Percentiles rank a stretch among this genome's conserved stretches.
These are phyloP conservation scores for Pseudozyma flocculosa DNA, from an alignment of 1,284 basidiomycete species.

Conservation along the genomic window DNA sequence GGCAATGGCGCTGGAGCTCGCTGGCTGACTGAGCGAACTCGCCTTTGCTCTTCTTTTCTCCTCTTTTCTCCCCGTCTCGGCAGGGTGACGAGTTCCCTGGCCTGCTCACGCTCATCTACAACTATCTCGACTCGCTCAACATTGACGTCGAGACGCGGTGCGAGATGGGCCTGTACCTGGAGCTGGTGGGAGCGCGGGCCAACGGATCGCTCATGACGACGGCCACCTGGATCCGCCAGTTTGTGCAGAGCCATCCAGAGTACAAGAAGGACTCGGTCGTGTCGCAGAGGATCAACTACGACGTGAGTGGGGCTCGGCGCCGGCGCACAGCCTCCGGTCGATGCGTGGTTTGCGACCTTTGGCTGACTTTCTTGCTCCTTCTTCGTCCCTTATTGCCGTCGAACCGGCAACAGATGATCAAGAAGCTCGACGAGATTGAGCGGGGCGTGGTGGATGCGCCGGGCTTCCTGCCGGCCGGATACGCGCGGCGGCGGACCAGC, in stretches of 20 bases:
- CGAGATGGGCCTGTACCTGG: conserved; percentile 65
- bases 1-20: too few relatives aligned
- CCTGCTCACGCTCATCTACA: conserved; percentile 77
- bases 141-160: conserved; percentile 68
- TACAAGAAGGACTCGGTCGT: conserved; percentile 92
- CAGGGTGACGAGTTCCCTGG: conserved; percentile 74
- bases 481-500: conserved; percentile 34
- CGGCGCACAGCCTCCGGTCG: too few relatives aligned
- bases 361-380: too few relatives aligned
- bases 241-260: conserved; percentile 81
- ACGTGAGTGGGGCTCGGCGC: conserved; percentile 57
- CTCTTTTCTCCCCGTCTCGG: too few relatives aligned
- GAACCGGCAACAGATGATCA: conserved; percentile 67
- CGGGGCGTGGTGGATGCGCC: conserved; percentile 51
- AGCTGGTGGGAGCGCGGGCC: conserved; percentile 64
- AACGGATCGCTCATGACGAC: conserved; percentile 88
- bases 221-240: conserved; percentile 89
- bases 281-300: conserved; percentile 87
- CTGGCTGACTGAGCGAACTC: too few relatives aligned
- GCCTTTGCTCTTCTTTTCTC: too few relatives aligned
- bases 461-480: conserved; percentile 50
- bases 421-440: conserved; percentile 81
- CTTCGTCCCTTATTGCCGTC: too few relatives aligned
- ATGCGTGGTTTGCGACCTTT: too few relatives aligned
- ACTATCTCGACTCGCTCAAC: conserved; percentile 85